Conservation (phyloP, 768 basidiomycete species). For the Lactarius psammicola region DNA sequence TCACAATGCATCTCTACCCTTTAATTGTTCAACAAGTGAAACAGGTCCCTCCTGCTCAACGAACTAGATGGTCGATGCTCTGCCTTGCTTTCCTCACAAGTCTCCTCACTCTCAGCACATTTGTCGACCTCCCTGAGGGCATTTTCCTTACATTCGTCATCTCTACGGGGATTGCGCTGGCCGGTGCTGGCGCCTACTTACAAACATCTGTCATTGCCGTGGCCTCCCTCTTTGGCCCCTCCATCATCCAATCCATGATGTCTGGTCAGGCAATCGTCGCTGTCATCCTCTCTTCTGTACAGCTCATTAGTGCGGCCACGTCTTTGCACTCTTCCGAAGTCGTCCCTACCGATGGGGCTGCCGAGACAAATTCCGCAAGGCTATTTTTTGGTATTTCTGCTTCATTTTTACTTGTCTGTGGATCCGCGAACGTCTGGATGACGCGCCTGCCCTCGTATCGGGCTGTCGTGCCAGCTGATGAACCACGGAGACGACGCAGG, state of each 20-base stretch:
- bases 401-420: slow-evolving; percentile 55
- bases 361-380: slow-evolving; percentile 68
- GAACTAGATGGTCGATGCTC: slow-evolving; percentile 52
- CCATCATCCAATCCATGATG: slow-evolving; percentile 71
- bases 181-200: slow-evolving; percentile 66
- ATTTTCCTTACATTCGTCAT: slow-evolving; percentile 67
- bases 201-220: slow-evolving; percentile 76
- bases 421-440: slow-evolving; percentile 57
- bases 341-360: slow-evolving; percentile 39
- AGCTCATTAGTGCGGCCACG: slow-evolving; percentile 61
- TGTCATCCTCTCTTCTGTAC: slow-evolving; percentile 75
- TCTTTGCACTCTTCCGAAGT: slow-evolving; percentile 44
- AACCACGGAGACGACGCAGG: slow-evolving; percentile 26
- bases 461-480: slow-evolving; percentile 49
- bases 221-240: slow-evolving; percentile 76
- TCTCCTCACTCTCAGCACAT: slow-evolving; percentile 65
- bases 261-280: slow-evolving; percentile 86
- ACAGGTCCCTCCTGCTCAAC: slow-evolving; percentile 60
- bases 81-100: slow-evolving; percentile 52
- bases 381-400: slow-evolving; percentile 73
- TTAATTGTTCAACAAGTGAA: slow-evolving; percentile 3
- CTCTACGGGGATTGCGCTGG: slow-evolving; percentile 56
- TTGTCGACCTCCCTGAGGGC: slow-evolving; percentile 50
- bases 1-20: neutral
- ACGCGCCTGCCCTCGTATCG: slow-evolving; percentile 59